Base-by-base conservation (phyloP, 306 rosid genomes). In the Corylus avellana region DNA sequence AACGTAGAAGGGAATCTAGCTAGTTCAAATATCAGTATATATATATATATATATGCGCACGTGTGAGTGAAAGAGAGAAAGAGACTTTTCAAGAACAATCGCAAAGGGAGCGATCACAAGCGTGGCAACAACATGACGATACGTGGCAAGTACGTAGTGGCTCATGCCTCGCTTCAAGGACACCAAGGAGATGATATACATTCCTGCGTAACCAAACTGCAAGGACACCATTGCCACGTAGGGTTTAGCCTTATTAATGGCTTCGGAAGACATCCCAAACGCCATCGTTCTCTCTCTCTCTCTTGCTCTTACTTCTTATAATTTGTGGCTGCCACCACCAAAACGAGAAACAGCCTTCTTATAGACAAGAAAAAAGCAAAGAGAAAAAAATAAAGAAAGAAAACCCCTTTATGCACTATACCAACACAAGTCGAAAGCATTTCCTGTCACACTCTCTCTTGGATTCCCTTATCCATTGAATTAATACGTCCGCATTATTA, bases 91-190 rank as follows among this genome's bases (percentile, higher is more conserved):
- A 3, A 96, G 90, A 46, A 93, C 80, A 57, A 96, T 51, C 0
- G 99, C 98, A 47, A 93, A 96, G 66, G 99, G 99, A 0, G 85
- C 83, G 0, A 96, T 93, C 35, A 93, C 39, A 70, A 91, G 4
- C 13, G 81, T 72, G 4, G 99, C 99, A 61, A 91, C 91, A 1
- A 89, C 90, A 44, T 96, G 99, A 75, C 99, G 98, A 32, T 96
- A 96, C 0, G 90, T 96, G 0, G 99, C 91, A 55, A 96, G 92
- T 7, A 96, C 84, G 82, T 88, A 96, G 82, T 96, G 93, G 64
- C 92, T 96, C 94, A 96, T 90, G 46, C 99, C 99, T 76, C 93
- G 92, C 56, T 93, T 96, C 75, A 96, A 85, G 17, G 97, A 91
- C 59, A 96, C 90, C 97, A 96, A 86, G 35, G 97, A 91, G 39